Base-by-base conservation (phyloP, 2,329 filamentous ascomycete species). In the Nigrograna mackinnonii region DNA sequence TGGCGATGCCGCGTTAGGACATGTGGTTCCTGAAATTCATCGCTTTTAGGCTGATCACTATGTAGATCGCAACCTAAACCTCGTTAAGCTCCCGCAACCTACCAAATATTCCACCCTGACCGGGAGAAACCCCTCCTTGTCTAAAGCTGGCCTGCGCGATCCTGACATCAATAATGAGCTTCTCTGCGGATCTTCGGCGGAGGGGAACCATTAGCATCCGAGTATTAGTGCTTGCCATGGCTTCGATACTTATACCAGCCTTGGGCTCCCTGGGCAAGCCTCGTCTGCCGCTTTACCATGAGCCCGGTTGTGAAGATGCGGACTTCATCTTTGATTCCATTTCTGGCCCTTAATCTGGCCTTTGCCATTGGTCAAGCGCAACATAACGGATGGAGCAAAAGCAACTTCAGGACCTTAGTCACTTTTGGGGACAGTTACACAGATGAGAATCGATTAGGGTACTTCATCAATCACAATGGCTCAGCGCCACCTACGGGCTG, bases 381-480 rank as follows among this genome's bases (percentile, higher is more conserved):
- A 0, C 35, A 47, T 4, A 37, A 47, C 5, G 49, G 42, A 34
- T 74, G 71, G 73, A 55, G 60, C 30, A 49, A 76, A 30, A 66
- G 68, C 22, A 71, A 73, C 26, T 83, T 89, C 59, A 75, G 80
- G 20, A 84, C 81, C 37, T 63, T 89, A 26, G 78, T 89, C 28
- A 77, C 83, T 0, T 90, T 91, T 59, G 86, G 87, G 11, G 85
- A 90, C 64, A 89, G 85, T 66, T 91, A 86, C 58, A 89, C 86
- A 1, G 88, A 91, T 58, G 85, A 90, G 55, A 81, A 78, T 11
- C 79, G 87, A 7, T 62, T 88, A 7, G 58, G 60, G 7, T 90
- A 88, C 60, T 86, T 91, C 58, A 68, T 72, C 43, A 67, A 57
- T 22, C 72, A 86, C 39, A 66, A 67, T 38, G 82, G 80, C 31